Percentiles rank a stretch among this genome's conserved stretches.
Conservation (phyloP, 352 stramenopile species). For the Phytophthora cryptogea region DNA sequence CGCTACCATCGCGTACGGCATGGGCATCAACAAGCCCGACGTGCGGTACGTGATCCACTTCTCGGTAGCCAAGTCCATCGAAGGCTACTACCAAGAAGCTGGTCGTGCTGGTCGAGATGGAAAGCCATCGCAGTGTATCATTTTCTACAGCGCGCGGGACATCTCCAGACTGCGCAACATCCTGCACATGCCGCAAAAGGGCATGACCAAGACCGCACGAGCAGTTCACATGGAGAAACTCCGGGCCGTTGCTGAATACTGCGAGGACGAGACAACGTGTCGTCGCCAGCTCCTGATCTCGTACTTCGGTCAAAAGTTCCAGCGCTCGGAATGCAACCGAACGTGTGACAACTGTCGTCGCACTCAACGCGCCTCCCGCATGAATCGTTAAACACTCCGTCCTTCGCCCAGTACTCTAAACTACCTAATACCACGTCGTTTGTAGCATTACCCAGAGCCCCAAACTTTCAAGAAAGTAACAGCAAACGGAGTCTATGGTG, state of each 20-base stretch:
- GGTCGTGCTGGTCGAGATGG: slow-evolving; percentile 97
- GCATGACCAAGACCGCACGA: slow-evolving; percentile 74
- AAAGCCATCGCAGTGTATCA: slow-evolving; percentile 87
- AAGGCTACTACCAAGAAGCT: slow-evolving; percentile 99
- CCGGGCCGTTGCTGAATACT: slow-evolving; percentile 78
- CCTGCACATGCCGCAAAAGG: slow-evolving; percentile 76
- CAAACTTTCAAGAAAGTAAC: neutral
- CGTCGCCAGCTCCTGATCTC: slow-evolving; percentile 74
- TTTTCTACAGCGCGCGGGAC: slow-evolving; percentile 91
- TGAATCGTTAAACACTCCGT: slow-evolving; percentile 15
- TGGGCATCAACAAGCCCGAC: slow-evolving; percentile 96
- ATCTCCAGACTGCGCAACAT: slow-evolving; percentile 85
- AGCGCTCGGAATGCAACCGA: slow-evolving; percentile 58
- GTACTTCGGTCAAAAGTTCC: slow-evolving; percentile 83
- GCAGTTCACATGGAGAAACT: slow-evolving; percentile 82
- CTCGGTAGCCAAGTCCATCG: slow-evolving; percentile 91
- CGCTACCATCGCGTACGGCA: slow-evolving; percentile 95
- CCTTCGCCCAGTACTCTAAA: neutral
- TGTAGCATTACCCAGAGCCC: slow-evolving; percentile 7
- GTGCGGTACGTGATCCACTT: slow-evolving; percentile 95
- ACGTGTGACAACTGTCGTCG: slow-evolving; percentile 75
- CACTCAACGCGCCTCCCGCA: slow-evolving; percentile 36
- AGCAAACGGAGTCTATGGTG: slow-evolving; percentile 1
- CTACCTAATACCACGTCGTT: slow-evolving; percentile 5
- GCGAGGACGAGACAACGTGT: slow-evolving; percentile 73